phyloP scores from a whole-genome alignment of 805 yeast species.

The Sugiyamaella chiloensis region DNA sequence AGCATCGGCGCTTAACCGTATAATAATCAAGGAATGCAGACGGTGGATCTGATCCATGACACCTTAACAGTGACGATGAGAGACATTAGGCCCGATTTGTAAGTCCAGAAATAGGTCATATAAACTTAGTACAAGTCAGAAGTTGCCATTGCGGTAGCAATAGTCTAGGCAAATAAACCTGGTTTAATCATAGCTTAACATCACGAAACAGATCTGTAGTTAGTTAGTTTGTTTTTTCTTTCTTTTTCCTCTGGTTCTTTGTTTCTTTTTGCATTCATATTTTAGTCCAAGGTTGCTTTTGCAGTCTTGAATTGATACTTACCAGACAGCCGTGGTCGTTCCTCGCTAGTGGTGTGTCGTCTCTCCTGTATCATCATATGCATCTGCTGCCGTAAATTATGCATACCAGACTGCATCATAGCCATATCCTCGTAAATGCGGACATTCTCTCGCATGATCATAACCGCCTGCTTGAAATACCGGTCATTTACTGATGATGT shows the following conservation, averaged over 20 bases:
- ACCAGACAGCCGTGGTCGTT: slow-evolving; percentile 1
- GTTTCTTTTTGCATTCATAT: no score
- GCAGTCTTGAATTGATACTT: background rate
- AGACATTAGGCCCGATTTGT: no score
- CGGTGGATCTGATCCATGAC: no score
- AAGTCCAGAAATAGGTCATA: no score
- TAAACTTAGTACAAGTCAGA: no score
- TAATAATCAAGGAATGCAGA: no score
- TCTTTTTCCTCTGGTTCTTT: no score
- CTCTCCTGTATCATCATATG: slow-evolving; percentile 33
- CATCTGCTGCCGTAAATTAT: slow-evolving; percentile 36
- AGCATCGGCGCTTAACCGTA: no score
- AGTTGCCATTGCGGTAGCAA: no score
- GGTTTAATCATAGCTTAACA: slow-evolving; percentile 16
- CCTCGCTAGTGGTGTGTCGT: slow-evolving; percentile 13
- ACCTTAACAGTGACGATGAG: no score
- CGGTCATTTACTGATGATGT: slow-evolving; percentile 31
- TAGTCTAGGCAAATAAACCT: no score
- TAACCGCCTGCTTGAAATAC: slow-evolving; percentile 32
- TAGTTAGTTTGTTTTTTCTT: no score
- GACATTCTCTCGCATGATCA: slow-evolving; percentile 34
- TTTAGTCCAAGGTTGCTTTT: background rate
- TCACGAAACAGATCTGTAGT: slow-evolving; percentile 16
- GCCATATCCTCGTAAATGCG: slow-evolving; percentile 34
- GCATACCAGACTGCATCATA: slow-evolving; percentile 30